A percentile compares a stretch with the other conserved stretches of the same genome.
These are phyloP conservation scores for Leptodermis oblonga DNA, from an alignment of 257 asterid species.

Conservation along the genomic window DNA sequence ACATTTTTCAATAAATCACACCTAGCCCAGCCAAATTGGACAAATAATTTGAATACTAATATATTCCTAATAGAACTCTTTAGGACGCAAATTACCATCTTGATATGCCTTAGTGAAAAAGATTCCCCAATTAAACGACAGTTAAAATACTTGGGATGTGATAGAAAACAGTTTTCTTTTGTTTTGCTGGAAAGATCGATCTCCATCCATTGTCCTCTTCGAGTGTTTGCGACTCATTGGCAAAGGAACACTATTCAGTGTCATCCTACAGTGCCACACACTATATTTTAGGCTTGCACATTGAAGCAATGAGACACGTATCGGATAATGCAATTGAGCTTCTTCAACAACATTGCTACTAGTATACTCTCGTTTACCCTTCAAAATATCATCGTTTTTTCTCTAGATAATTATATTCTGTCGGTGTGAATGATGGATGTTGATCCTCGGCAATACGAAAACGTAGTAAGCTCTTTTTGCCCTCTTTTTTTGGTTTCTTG, in stretches of 20 bases:
- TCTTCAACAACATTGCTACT: neutral
- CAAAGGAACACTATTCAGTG: neutral
- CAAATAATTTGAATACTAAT: too few species aligned
- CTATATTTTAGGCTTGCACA: neutral
- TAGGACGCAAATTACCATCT: too few species aligned
- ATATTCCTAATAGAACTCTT: too few species aligned
- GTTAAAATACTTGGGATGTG: neutral
- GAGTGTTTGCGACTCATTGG: too few species aligned
- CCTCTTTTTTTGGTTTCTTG: neutral
- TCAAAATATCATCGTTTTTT: neutral
- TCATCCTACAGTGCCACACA: neutral
- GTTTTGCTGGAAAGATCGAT: conserved; percentile 15
- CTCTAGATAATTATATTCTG: conserved; percentile 12
- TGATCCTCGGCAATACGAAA: conserved; percentile 43
- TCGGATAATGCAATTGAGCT: conserved; percentile 1
- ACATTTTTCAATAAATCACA: too few species aligned
- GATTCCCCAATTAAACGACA: neutral
- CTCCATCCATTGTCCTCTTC: neutral
- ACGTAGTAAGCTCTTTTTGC: conserved; percentile 22
- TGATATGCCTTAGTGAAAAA: too few species aligned
- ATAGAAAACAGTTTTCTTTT: neutral
- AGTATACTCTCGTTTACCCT: neutral
- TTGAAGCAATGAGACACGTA: neutral
- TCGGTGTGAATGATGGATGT: conserved; percentile 31
- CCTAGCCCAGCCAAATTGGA: too few species aligned